phyloP scores from a whole-genome alignment of 2,329 filamentous ascomycete genomes.

The Paracoccidioides brasiliensis region DNA sequence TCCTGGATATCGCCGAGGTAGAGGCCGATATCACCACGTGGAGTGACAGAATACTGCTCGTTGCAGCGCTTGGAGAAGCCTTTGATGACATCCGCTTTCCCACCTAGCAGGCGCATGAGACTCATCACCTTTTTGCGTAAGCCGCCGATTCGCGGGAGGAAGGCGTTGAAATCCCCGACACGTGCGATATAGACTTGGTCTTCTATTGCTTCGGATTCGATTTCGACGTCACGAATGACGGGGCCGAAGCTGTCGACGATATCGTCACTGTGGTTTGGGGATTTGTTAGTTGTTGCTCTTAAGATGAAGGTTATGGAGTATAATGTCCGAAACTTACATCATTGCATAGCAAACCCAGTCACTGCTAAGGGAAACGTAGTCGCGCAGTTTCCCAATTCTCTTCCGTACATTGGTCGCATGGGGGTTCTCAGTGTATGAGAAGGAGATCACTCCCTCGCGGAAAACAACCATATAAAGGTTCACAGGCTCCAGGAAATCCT shows the following conservation, averaged over 20 bases:
- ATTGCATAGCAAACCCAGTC: constrained; percentile 99
- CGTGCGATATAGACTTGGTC: constrained; percentile 90
- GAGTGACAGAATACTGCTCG: constrained; percentile 89
- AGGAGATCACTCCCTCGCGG: constrained; percentile 85
- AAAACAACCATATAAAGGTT: constrained; percentile 97
- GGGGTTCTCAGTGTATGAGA: constrained; percentile 77
- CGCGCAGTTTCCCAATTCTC: constrained; percentile 82
- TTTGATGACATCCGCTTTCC: constrained; percentile 96
- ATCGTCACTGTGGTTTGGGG: constrained; percentile 52
- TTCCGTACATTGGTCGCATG: constrained; percentile 82
- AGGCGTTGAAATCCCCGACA: constrained; percentile 74
- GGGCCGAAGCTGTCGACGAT: constrained; percentile 95
- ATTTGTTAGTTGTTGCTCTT: neutral
- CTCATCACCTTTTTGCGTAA: constrained; percentile 92
- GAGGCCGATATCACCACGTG: constrained; percentile 88
- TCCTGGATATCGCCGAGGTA: constrained; percentile 97
- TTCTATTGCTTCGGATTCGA: constrained; percentile 83
- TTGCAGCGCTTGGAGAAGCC: constrained; percentile 98
- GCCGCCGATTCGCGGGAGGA: constrained; percentile 76
- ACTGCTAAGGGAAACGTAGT: constrained; percentile 85
- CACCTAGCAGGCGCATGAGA: constrained; percentile 80
- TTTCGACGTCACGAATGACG: constrained; percentile 73
- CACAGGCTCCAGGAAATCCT: constrained; percentile 81
- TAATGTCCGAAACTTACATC: constrained; percentile 49
- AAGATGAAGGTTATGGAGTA: neutral